These are phyloP conservation scores for Isatis lusitanica DNA, from an alignment of 441 rosid species.

Conservation along the genomic window DNA sequence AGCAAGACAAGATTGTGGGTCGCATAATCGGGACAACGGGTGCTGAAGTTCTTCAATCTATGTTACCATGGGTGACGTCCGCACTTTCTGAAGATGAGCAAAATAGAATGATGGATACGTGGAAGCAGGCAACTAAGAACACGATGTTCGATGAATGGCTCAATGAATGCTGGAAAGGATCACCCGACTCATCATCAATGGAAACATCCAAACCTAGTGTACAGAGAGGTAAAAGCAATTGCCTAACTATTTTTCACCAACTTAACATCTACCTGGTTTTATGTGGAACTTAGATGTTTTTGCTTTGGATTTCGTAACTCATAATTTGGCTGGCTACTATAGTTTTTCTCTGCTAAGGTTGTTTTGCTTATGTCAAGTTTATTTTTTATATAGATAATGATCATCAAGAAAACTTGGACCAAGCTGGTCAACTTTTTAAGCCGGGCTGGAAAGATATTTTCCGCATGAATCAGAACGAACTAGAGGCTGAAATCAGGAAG, in stretches of 20 bases:
- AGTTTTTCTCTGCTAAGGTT: constrained; percentile 19
- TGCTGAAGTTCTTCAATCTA: constrained; percentile 78
- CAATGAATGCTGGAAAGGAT: constrained; percentile 63
- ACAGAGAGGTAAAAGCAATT: constrained; percentile 47
- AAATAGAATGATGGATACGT: constrained; percentile 75
- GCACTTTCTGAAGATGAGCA: constrained; percentile 76
- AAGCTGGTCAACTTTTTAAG: constrained; percentile 76
- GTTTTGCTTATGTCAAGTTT: constrained; percentile 34
- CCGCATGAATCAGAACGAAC: constrained; percentile 93
- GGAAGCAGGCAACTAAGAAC: constrained; percentile 84
- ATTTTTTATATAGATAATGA: constrained; percentile 42
- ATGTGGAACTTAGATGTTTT: constrained; percentile 19
- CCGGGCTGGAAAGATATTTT: constrained; percentile 99
- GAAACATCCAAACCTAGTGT: constrained; percentile 51
- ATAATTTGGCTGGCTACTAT: constrained; percentile 9
- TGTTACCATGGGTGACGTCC: constrained; percentile 84
- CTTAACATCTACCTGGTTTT: constrained; percentile 26
- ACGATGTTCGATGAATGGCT: constrained; percentile 86
- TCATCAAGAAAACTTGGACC: constrained; percentile 65
- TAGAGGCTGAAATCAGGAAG: constrained; percentile 77
- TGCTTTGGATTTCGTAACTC: constrained; percentile 19
- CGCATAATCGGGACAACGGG: constrained; percentile 78
- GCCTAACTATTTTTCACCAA: constrained; percentile 15
- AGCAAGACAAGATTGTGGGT: constrained; percentile 75
- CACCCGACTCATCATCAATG: constrained; percentile 47